Conservation (phyloP, 768 basidiomycete genomes). For the Boletus coccyginus region DNA sequence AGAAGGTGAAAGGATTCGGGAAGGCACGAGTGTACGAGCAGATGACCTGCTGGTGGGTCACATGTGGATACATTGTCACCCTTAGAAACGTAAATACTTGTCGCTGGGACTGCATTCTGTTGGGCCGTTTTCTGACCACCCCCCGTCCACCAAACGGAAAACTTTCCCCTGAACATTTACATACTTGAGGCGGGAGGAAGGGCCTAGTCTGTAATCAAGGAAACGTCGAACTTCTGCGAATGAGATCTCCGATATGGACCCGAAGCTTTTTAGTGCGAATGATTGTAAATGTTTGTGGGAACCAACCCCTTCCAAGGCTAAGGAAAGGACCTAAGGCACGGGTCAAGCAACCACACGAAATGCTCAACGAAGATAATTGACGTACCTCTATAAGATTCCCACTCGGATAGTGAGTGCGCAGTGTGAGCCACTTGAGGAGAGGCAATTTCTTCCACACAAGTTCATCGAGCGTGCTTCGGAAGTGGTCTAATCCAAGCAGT, state of each 20-base stretch:
- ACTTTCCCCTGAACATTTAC: neutral
- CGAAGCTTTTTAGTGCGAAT: neutral
- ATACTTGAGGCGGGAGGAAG: neutral
- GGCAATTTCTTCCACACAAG: neutral
- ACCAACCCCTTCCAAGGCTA: neutral
- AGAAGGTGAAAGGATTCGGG: too few relatives aligned
- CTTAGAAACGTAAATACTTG: too few relatives aligned
- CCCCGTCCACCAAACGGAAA: slow-evolving; percentile 4
- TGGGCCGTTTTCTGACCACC: slow-evolving; percentile 7
- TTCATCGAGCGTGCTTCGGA: neutral
- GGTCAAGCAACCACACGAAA: neutral
- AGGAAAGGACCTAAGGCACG: neutral
- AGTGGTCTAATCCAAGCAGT: neutral
- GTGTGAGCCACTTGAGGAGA: slow-evolving; percentile 2
- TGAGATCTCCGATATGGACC: neutral
- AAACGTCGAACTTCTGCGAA: neutral
- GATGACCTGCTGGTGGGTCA: too few relatives aligned
- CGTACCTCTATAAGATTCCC: fast-evolving
- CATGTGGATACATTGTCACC: too few relatives aligned
- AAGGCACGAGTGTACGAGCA: too few relatives aligned
- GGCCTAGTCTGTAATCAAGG: neutral
- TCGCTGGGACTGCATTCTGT: too few relatives aligned
- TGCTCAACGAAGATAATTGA: neutral
- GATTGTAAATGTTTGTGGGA: neutral
- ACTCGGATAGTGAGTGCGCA: neutral